These are phyloP conservation scores for Priceomyces medius DNA, from an alignment of 805 yeast genomes.

Conservation along the genomic window DNA sequence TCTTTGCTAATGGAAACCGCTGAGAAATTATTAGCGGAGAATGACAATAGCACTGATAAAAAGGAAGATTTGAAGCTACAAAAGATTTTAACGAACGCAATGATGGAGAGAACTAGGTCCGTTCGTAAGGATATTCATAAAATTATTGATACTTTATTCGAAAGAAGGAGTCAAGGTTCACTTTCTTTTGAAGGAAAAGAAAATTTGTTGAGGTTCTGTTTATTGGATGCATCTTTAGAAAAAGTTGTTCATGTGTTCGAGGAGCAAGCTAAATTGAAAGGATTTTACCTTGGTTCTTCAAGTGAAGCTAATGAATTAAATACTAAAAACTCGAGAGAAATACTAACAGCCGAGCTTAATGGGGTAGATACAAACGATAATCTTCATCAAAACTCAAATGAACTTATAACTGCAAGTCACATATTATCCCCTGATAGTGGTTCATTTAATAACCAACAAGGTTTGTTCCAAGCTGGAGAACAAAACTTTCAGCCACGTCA, in stretches of 20 bases:
- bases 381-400: constrained; percentile 50
- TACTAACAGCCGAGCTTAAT: background rate
- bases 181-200: constrained; percentile 57
- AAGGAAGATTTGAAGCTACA: constrained; percentile 40
- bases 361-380: constrained; percentile 20
- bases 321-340: background rate
- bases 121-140: constrained; percentile 52
- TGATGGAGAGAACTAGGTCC: constrained; percentile 50
- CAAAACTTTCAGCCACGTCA: constrained; percentile 57
- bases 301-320: background rate
- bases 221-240: constrained; percentile 54
- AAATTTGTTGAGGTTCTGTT: constrained; percentile 50
- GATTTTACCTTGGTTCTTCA: background rate
- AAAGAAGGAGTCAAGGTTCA: constrained; percentile 43
- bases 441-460: constrained; percentile 14
- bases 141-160: constrained; percentile 50
- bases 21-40: constrained; percentile 53
- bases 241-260: constrained; percentile 52
- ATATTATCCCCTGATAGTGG: constrained; percentile 46
- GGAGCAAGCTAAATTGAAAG: constrained; percentile 29
- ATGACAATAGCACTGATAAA: constrained; percentile 37
- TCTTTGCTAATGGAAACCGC: constrained; percentile 72
- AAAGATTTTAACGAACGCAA: constrained; percentile 47
- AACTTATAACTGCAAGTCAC: constrained; percentile 52
- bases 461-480: constrained; percentile 21